These are phyloP conservation scores for Stylonectria norvegica DNA, from an alignment of 2,329 filamentous ascomycete species.

Conservation along the genomic window DNA sequence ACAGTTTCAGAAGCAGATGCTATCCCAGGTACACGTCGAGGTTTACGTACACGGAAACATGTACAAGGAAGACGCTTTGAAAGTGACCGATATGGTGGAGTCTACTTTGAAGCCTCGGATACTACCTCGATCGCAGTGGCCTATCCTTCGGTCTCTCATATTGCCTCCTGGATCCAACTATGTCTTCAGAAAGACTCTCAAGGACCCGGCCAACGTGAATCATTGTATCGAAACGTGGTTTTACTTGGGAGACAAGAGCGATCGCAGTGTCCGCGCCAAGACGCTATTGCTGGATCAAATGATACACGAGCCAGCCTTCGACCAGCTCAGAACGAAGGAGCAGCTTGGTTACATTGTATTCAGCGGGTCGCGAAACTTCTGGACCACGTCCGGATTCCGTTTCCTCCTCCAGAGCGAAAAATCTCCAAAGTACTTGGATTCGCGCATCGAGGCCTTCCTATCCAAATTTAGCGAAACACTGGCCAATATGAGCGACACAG, in stretches of 20 bases:
- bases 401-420: conserved; percentile 94
- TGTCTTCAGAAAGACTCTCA: conserved; percentile 74
- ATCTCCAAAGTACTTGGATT: conserved; percentile 77
- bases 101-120: conserved; percentile 69
- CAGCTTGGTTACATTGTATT: conserved; percentile 97
- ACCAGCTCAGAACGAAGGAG: conserved; percentile 93
- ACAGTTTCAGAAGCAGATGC: conserved; percentile 73
- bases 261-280: conserved; percentile 70
- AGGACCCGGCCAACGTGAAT: conserved; percentile 86
- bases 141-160: conserved; percentile 70
- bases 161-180: conserved; percentile 79
- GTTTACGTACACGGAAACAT: conserved; percentile 87
- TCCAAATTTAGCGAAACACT: conserved; percentile 62
- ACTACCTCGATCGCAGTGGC: conserved; percentile 76
- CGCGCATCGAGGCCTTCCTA: conserved; percentile 83
- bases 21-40: conserved; percentile 84
- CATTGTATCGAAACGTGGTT: conserved; percentile 79
- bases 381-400: conserved; percentile 80
- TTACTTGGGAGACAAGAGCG: conserved; percentile 64
- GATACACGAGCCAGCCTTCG: conserved; percentile 88
- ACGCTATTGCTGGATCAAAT: conserved; percentile 83
- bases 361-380: conserved; percentile 67
- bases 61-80: conserved; percentile 88
- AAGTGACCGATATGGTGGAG: conserved; percentile 79
- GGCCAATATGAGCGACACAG: conserved; percentile 71